Evolutionary conservation across 2,329 filamentous ascomycete species (phyloP), one percentile per base, ranked within the genome.

Genomic region (Thelonectria discophora): DNA sequence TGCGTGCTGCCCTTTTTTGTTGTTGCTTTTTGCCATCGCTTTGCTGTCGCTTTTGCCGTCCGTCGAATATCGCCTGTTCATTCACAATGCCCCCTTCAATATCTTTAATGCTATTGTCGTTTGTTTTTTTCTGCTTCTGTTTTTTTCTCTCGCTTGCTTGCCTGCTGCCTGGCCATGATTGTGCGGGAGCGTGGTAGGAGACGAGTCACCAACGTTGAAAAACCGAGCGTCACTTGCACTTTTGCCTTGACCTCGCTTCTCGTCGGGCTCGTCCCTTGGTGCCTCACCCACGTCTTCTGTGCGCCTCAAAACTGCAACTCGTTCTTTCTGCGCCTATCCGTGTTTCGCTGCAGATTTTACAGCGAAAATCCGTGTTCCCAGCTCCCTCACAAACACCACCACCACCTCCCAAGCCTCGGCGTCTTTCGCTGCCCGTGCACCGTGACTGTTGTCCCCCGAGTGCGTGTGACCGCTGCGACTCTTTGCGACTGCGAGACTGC

Each of bases 381-480:
- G 52, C 58, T 54, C 50, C 50, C 37, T 47, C n/a, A n/a, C n/a
- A n/a, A n/a, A n/a, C n/a, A n/a, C n/a, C n/a, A n/a, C n/a, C n/a
- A n/a, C n/a, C n/a, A n/a, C 47, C 51, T 15, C 54, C 54, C 30
- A 42, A 50, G 32, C 56, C 50, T 60, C 51, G 30, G 52, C 66
- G 64, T 55, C 51, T 57, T 56, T 49, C 45, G 24, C 48, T 68
- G 57, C 60, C 60, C 50, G 51, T 65, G 61, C 62, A 65, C 61
- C 51, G 68, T 72, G 69, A 72, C 60, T 69, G 58, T 62, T 72
- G 61, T 65, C 32, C 54, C 42, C 50, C 67, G 60, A 67, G 62
- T 65, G 59, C 65, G 61, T 71, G 68, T 71, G 69, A 71, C 67
- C 53, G 49, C 60, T 48, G 34, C 52, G 59, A 55, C 53, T 21